Evolutionary conservation across 805 yeast genomes (phyloP), one percentile per base, ranked within the genome.

Genomic region (Saturnispora sanitii): DNA sequence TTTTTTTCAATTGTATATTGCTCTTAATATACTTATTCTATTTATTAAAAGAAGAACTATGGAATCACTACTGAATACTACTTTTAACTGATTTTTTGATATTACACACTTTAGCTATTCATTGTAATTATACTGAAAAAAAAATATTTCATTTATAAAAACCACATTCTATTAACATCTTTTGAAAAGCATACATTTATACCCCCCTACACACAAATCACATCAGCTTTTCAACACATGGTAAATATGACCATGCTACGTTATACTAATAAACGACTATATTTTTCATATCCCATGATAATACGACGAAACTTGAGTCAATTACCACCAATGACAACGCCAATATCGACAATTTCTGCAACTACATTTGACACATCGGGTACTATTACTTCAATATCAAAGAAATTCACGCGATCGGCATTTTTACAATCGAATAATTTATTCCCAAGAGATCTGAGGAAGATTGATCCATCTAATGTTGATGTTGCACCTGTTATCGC

Each of bases 401-500:
- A 77, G 34, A 82, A 78, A 52, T 77, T 81, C 57, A 84, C 85
- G 46, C 75, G 85, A 53, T 70, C 82, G 38, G 79, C 77, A 40
- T 72, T 90, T 45, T 67, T 90, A 8, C 67, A 62, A 41, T 77
- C 82, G 35, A 82, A 86, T 58, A 74, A 78, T 19, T 57, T 88
- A 21, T 85, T 79, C 47, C 94, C 96, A 2, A 66, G 96, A 61
- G 96, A 88, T 58, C 64, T 88, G 47, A 62, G 96, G 23, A 87
- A 84, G 54, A 80, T 88, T 39, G 95, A 90, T 53, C 66, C 79
- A 4, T 68, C 82, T 1, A 65, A 75, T 29, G 71, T 75, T 41
- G 95, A 86, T 58, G 84, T 90, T 17, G 88, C 88, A 3, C 98
- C 98, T 0, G 77, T 86, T 16, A 81, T 92, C 35, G 78, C 88